These are phyloP conservation scores for Gleditsia sinensis DNA, from an alignment of 306 rosid species.

Conservation along the genomic window DNA sequence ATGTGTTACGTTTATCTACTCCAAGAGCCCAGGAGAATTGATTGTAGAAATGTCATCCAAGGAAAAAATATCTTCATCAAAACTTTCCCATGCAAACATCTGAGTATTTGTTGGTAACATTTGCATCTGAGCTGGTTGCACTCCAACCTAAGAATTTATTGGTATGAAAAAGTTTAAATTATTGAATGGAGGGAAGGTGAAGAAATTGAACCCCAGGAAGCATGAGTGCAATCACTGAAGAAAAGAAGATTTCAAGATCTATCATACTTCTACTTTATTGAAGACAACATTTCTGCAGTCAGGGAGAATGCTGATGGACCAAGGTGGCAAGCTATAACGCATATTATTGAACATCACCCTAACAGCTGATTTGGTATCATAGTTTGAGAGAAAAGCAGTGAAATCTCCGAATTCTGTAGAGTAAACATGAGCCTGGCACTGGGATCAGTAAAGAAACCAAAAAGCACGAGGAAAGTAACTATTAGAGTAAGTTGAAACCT, in stretches of 20 bases:
- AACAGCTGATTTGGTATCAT: constrained; percentile 56
- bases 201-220: background rate
- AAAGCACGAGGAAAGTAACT: constrained; percentile 3
- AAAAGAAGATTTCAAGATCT: background rate
- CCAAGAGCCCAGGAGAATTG: constrained; percentile 71
- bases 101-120: constrained; percentile 69
- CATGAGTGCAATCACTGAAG: background rate
- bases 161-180: background rate
- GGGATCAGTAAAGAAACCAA: constrained; percentile 28
- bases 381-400: constrained; percentile 80
- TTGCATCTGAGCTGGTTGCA: constrained; percentile 83
- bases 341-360: constrained; percentile 81
- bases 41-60: constrained; percentile 62
- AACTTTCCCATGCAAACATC: constrained; percentile 70
- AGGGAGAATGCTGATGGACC: constrained; percentile 86
- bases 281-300: constrained; percentile 81
- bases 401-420: constrained; percentile 72
- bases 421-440: constrained; percentile 66
- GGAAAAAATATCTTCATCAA: constrained; percentile 63
- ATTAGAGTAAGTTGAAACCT: constrained; percentile 48
- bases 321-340: constrained; percentile 85
- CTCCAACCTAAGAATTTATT: constrained; percentile 68
- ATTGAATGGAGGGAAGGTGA: constrained; percentile 10
- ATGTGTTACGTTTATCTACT: constrained; percentile 79
- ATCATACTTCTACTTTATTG: constrained; percentile 78